Conservation (phyloP, 345 rosid species). For the Cardamine resedifolia region DNA sequence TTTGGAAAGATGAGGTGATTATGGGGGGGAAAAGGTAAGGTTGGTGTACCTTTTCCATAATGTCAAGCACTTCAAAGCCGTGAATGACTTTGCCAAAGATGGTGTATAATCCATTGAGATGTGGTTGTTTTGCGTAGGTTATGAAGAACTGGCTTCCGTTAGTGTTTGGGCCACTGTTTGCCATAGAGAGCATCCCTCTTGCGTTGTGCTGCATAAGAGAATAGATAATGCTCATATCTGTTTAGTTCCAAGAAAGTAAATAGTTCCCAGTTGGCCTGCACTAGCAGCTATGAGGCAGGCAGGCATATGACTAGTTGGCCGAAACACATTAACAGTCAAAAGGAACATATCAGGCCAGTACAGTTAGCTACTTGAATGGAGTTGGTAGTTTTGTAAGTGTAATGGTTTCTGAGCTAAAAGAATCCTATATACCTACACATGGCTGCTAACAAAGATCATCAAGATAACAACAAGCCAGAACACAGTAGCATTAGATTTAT, state of each 20-base stretch:
- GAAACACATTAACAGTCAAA: not conserved
- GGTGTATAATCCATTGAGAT: slow-evolving; percentile 94
- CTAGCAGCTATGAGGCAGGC: not conserved
- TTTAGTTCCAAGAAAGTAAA: not conserved
- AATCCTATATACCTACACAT: not conserved
- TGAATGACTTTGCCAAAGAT: slow-evolving; percentile 94
- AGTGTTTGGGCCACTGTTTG: slow-evolving; percentile 96
- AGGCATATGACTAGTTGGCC: not conserved
- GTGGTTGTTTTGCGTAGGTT: slow-evolving; percentile 86
- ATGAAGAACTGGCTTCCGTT: slow-evolving; percentile 97
- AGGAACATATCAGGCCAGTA: not conserved
- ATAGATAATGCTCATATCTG: not conserved
- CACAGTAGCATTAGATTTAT: not conserved
- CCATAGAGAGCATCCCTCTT: slow-evolving; percentile 91
- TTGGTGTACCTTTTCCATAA: slow-evolving; percentile 90
- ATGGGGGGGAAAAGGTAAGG: not conserved
- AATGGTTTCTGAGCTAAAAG: not conserved
- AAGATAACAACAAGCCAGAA: not conserved
- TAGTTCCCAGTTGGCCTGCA: not conserved
- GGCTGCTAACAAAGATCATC: not conserved
- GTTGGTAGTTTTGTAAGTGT: not conserved
- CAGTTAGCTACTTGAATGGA: not conserved
- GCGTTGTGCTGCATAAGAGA: slow-evolving; percentile 74
- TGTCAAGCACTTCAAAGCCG: slow-evolving; percentile 96
- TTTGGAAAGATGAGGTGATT: too few relatives aligned